These are phyloP conservation scores for Trichoderma koningiopsis DNA, from an alignment of 2,329 filamentous ascomycete species.

Conservation along the genomic window DNA sequence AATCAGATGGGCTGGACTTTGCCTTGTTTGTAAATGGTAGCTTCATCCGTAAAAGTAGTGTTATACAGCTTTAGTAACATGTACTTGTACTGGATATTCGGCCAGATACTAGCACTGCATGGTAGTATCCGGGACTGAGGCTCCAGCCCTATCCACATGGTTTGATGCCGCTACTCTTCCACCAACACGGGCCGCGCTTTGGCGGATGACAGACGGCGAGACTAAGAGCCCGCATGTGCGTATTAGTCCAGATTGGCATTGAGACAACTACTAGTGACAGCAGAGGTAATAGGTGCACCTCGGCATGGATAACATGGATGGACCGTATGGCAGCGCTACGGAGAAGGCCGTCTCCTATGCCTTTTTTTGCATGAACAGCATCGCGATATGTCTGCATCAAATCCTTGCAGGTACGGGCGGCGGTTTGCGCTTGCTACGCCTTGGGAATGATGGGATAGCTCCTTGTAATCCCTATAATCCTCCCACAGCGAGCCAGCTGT, in stretches of 20 bases:
- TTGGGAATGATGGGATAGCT: neutral
- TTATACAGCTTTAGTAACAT: neutral
- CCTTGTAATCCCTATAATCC: neutral
- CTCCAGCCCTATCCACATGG: neutral
- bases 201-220: neutral
- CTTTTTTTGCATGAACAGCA: neutral
- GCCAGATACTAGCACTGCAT: neutral
- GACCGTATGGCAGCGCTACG: neutral
- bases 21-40: too few relatives aligned
- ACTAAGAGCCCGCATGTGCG: neutral
- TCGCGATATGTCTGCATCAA: neutral
- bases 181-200: slow-evolving; percentile 11
- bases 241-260: neutral
- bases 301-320: neutral
- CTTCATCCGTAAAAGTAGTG: neutral
- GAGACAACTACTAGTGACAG: neutral
- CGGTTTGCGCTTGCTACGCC: neutral
- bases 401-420: slow-evolving; percentile 3
- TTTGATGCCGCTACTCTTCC: neutral
- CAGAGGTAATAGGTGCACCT: neutral
- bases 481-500: neutral
- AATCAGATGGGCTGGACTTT: neutral
- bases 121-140: neutral
- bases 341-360: neutral
- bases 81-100: neutral